Conservation (phyloP, 208 protist genomes). For the Trichomonas tenax region DNA sequence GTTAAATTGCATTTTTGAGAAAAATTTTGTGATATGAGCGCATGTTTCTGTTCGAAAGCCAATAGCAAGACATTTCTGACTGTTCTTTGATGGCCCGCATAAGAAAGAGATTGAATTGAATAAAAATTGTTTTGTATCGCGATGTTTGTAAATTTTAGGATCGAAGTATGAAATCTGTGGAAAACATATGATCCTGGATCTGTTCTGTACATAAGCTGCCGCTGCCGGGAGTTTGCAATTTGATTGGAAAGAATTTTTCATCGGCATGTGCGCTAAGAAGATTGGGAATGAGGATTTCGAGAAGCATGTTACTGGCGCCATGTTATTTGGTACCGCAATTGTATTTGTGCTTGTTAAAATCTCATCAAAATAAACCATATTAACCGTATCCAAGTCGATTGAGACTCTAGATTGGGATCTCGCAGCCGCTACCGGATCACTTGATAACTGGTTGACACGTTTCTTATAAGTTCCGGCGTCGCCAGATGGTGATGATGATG, state of each 20-base stretch:
- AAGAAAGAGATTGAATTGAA: not conserved
- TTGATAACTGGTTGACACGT: not conserved
- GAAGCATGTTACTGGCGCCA: not conserved
- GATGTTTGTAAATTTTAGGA: not conserved
- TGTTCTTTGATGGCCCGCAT: not conserved
- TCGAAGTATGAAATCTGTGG: not conserved
- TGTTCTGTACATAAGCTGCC: not conserved
- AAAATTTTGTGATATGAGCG: not conserved
- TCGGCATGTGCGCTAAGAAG: not conserved
- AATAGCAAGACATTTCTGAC: not conserved
- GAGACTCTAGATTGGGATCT: not conserved
- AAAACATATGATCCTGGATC: not conserved
- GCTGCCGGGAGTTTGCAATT: not conserved
- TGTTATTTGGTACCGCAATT: not conserved
- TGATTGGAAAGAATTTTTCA: not conserved
- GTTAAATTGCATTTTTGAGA: not conserved
- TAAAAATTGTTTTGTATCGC: not conserved
- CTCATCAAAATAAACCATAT: not conserved
- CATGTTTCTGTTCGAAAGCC: not conserved
- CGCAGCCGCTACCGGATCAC: not conserved
- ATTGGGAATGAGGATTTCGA: not conserved
- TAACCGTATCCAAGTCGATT: not conserved
- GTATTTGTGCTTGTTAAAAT: not conserved
- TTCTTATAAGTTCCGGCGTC: not conserved
- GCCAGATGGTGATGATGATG: not conserved